Evolutionary conservation across 2,329 filamentous ascomycete genomes (phyloP), one percentile per base, ranked within the genome.

Genomic region (Alternaria hordeiaustralica): DNA sequence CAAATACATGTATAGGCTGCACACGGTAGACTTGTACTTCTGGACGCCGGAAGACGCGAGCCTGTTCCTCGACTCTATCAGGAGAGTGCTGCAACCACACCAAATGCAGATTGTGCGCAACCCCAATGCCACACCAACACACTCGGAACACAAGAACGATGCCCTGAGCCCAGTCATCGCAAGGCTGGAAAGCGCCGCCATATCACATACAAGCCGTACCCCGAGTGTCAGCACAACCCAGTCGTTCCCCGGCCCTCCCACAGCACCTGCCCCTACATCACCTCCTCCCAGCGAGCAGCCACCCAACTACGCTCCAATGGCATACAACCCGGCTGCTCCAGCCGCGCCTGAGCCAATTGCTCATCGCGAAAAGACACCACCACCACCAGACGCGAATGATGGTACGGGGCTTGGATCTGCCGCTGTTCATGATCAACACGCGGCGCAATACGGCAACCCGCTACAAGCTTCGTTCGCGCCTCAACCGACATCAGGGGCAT

Each of bases 251-350:
- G 78, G 78, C 0, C 79, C 79, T 25, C 79, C 79, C n/a, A 75
- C 76, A n/a, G 73, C 71, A 9, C 71, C 75, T 5, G 63, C 67
- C n/a, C 73, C 75, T 9, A 66, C 74, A 13, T 66, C 75, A 13
- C 75, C 73, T 51, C 72, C 77, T 59, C 69, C 75, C 10, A 68
- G 63, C 41, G 70, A 70, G 36, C 78, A 68, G 20, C 78, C 83
- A n/a, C 72, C 82, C 33, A 84, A 73, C 71, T 90, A 89, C 69
- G 84, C 81, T 8, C 90, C 90, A 0, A 88, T 92, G 82, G 87
- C 90, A 3, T 94, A 94, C 75, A 94, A 94, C 75, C 92, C 92
- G 4, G 92, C 92, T 1, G 91, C 92, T 2, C 92, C 92, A 5
- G 86, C 91, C 0, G 90, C 91, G 0, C 91, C 92, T 1, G 92